phyloP scores from a whole-genome alignment of 1,139 yeast genomes.

The Hanseniaspora uvarum region DNA sequence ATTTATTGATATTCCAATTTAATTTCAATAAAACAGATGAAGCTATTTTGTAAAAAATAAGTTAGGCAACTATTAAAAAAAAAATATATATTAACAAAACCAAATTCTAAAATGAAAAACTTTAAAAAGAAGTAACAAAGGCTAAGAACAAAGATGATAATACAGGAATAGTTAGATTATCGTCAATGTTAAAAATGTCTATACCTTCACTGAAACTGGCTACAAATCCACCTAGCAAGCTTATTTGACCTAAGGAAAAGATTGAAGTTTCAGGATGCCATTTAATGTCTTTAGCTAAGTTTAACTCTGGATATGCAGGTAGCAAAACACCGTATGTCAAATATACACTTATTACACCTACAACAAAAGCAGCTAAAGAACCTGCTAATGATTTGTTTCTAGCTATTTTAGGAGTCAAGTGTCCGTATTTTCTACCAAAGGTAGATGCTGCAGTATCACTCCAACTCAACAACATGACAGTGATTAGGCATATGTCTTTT shows the following conservation, averaged over 20 bases:
- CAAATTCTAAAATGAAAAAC: background rate
- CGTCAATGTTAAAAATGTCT: conserved; percentile 67
- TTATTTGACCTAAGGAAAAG: conserved; percentile 43
- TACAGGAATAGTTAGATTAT: conserved; percentile 87
- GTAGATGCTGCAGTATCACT: conserved; percentile 97
- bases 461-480: conserved; percentile 81
- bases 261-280: conserved; percentile 58
- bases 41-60: background rate
- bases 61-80: background rate
- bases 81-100: background rate
- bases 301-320: conserved; percentile 46
- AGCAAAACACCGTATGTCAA: conserved; percentile 62
- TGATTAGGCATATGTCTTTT: conserved; percentile 69
- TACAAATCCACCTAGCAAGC: conserved; percentile 61
- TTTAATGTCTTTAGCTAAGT: conserved; percentile 43
- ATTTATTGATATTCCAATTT: too few species aligned
- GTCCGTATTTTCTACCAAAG: conserved; percentile 73
- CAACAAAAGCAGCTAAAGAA: conserved; percentile 65
- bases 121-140: conserved; percentile 32
- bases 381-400: conserved; percentile 80
- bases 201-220: conserved; percentile 83
- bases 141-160: conserved; percentile 58
- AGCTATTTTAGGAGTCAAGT: conserved; percentile 68
- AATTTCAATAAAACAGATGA: background rate
- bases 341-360: conserved; percentile 60